These are phyloP conservation scores for Breynia disticha DNA, from an alignment of 441 rosid genomes.

Conservation along the genomic window DNA sequence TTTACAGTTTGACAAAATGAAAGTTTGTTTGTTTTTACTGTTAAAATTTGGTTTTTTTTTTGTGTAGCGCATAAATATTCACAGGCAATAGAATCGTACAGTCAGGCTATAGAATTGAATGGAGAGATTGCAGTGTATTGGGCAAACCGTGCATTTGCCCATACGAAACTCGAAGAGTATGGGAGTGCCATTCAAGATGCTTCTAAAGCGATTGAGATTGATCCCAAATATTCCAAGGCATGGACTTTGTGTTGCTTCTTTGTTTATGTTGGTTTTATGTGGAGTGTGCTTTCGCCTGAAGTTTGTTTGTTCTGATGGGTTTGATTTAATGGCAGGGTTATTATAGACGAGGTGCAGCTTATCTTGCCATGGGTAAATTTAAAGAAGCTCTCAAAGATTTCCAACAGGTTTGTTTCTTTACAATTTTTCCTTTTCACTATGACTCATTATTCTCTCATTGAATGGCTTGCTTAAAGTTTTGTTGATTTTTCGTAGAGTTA, in stretches of 20 bases:
- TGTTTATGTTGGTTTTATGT: neutral
- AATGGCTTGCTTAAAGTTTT: too few species aligned
- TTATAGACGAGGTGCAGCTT: conserved; percentile 92
- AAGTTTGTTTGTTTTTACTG: neutral
- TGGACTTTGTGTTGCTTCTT: conserved; percentile 5
- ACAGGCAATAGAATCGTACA: conserved; percentile 72
- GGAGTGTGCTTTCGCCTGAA: neutral
- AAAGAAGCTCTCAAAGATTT: conserved; percentile 98
- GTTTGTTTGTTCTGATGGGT: conserved; percentile 17
- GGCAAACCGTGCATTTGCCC: conserved; percentile 95
- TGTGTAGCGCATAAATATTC: conserved; percentile 63
- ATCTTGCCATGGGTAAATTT: conserved; percentile 94
- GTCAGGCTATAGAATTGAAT: conserved; percentile 69
- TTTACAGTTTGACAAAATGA: neutral
- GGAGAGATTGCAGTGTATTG: conserved; percentile 76
- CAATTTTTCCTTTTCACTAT: neutral
- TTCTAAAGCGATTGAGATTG: conserved; percentile 75
- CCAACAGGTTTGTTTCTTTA: conserved; percentile 53
- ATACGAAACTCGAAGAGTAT: conserved; percentile 87
- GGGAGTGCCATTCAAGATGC: conserved; percentile 98
- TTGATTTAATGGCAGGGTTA: conserved; percentile 48
- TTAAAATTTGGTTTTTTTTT: neutral
- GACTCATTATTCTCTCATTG: too few species aligned
- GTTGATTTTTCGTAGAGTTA: too few species aligned
- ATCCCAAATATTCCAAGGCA: conserved; percentile 83